Percentiles rank a stretch among this genome's conserved stretches.
These are phyloP conservation scores for Lipomyces chichibuensis DNA, from an alignment of 805 yeast species.

Conservation along the genomic window DNA sequence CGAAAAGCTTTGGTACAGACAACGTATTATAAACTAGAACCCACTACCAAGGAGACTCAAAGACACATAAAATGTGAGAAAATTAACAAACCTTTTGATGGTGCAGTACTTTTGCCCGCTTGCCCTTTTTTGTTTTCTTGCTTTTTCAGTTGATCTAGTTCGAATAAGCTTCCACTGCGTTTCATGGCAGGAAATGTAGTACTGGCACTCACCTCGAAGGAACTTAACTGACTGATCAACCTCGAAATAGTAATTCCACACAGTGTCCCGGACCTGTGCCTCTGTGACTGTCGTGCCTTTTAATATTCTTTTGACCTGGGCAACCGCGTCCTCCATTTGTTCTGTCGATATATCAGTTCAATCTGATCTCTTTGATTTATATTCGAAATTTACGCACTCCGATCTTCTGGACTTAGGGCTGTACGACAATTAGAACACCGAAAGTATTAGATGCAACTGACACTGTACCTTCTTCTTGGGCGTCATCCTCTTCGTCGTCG, in stretches of 20 bases:
- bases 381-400: constrained; percentile 26
- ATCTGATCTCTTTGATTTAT: background rate
- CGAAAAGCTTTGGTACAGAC: constrained; percentile 16
- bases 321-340: constrained; percentile 37
- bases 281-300: constrained; percentile 52
- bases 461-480: constrained; percentile 17
- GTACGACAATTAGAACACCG: background rate
- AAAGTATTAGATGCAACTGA: background rate
- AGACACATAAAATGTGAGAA: background rate
- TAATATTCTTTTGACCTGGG: constrained; percentile 34
- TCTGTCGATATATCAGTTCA: constrained; percentile 16
- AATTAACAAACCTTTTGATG: constrained; percentile 20
- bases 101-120: constrained; percentile 13
- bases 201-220: constrained; percentile 40
- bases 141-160: constrained; percentile 32
- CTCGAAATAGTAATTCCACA: constrained; percentile 64
- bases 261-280: constrained; percentile 56
- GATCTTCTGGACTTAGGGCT: constrained; percentile 40
- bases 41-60: background rate
- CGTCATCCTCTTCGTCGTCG: constrained; percentile 36
- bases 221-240: constrained; percentile 56
- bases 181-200: background rate
- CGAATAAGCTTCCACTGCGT: background rate
- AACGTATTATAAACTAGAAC: constrained; percentile 13
- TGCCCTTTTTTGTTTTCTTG: constrained; percentile 19